Conservation (phyloP, 176 grass and related monocot genomes). For the Raddia distichophylla region DNA sequence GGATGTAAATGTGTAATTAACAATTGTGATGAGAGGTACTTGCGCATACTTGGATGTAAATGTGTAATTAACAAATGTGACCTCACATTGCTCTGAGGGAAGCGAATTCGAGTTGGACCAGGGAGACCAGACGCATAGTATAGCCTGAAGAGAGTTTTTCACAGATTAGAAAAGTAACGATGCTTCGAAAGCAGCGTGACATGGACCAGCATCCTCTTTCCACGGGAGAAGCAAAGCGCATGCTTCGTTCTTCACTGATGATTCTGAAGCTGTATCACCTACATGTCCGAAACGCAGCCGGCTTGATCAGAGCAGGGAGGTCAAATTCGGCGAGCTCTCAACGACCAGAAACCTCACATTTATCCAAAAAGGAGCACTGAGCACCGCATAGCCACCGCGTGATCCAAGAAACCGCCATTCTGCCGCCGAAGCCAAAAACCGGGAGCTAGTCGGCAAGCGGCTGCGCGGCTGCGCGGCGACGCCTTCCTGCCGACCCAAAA, state of each 20-base stretch:
- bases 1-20: too few relatives aligned
- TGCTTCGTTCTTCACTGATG: neutral
- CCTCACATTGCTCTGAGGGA: neutral
- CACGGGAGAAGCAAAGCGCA: neutral
- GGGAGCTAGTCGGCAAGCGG: slow-evolving; percentile 30
- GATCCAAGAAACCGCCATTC: neutral
- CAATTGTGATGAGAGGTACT: too few relatives aligned
- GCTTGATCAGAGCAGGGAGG: neutral
- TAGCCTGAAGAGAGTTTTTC: neutral
- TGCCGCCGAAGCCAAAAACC: neutral
- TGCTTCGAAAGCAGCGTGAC: neutral
- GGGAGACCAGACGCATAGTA: neutral
- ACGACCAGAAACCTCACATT: neutral
- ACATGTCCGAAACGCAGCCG: neutral
- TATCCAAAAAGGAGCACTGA: neutral
- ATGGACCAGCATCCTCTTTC: neutral
- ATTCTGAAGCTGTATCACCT: neutral
- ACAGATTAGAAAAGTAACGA: neutral
- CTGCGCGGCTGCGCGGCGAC: neutral
- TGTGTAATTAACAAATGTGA: too few relatives aligned
- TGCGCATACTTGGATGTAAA: too few relatives aligned
- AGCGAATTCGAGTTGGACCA: neutral
- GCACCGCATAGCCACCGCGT: neutral
- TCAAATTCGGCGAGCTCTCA: slow-evolving; percentile 31
- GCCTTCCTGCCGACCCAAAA: neutral